phyloP scores from a whole-genome alignment of 2,329 filamentous ascomycete genomes.

The Aspergillus pseudoglaucus region DNA sequence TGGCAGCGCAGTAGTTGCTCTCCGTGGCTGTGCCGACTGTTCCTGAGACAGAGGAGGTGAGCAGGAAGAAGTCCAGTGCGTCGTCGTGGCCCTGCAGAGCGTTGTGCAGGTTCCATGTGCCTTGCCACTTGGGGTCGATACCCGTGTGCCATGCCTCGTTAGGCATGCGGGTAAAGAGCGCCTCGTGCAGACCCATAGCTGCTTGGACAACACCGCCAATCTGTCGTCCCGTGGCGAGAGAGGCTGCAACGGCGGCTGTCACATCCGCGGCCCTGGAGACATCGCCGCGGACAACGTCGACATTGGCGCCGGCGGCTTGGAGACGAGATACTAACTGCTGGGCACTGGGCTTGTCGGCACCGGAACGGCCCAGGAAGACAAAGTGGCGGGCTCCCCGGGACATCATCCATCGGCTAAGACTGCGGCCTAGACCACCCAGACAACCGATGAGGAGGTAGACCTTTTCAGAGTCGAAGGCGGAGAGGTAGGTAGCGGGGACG shows the following conservation, averaged over 20 bases:
- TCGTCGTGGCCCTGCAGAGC: background rate
- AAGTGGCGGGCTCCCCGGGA: slow-evolving; percentile 27
- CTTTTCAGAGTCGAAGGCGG: background rate
- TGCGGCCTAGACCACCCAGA: slow-evolving; percentile 33
- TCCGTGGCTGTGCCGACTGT: background rate
- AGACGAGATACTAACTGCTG: background rate
- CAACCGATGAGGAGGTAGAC: slow-evolving; percentile 35
- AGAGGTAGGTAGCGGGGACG: background rate
- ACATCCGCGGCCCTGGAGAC: background rate
- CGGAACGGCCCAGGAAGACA: slow-evolving; percentile 29
- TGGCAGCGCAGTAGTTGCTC: slow-evolving; percentile 3
- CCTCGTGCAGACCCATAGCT: background rate
- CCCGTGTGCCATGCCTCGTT: background rate
- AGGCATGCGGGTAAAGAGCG: background rate
- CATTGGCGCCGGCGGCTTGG: background rate
- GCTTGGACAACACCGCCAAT: slow-evolving; percentile 2
- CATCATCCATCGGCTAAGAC: slow-evolving; percentile 28
- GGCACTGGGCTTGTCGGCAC: slow-evolving; percentile 6
- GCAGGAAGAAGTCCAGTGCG: background rate
- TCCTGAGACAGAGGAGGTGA: background rate
- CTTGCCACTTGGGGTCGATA: background rate
- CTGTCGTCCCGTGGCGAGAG: background rate
- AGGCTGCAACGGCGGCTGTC: background rate
- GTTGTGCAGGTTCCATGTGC: slow-evolving; percentile 5
- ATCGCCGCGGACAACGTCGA: background rate